phyloP scores from a whole-genome alignment of 805 yeast species.

The Candida morakotiae region DNA sequence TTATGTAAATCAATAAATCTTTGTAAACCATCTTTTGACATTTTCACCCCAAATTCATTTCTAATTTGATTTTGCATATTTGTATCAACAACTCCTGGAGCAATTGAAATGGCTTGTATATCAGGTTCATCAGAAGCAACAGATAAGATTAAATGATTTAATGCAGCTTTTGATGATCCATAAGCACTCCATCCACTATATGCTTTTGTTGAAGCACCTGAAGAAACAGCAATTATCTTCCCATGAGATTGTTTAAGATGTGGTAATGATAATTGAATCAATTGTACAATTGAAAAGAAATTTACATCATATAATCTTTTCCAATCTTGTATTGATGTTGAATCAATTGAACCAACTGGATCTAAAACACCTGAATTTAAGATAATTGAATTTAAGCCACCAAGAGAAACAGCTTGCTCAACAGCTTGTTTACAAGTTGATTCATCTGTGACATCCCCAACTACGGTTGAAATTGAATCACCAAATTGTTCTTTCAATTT shows the following conservation, averaged over 20 bases:
- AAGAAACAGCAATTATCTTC: slow-evolving; percentile 71
- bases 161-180: slow-evolving; percentile 87
- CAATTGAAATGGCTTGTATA: slow-evolving; percentile 65
- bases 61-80: slow-evolving; percentile 83
- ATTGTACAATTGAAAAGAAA: slow-evolving; percentile 66
- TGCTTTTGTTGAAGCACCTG: slow-evolving; percentile 75
- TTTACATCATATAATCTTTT: slow-evolving; percentile 66
- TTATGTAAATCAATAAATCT: slow-evolving; percentile 63
- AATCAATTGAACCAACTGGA: slow-evolving; percentile 60
- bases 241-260: slow-evolving; percentile 55
- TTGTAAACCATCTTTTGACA: slow-evolving; percentile 57
- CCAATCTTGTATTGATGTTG: slow-evolving; percentile 57
- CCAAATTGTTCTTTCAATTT: slow-evolving; percentile 44
- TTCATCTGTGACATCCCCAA: slow-evolving; percentile 58
- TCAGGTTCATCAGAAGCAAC: slow-evolving; percentile 63
- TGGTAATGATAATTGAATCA: slow-evolving; percentile 56
- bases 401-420: slow-evolving; percentile 45
- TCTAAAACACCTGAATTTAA: slow-evolving; percentile 83
- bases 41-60: slow-evolving; percentile 50
- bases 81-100: slow-evolving; percentile 95
- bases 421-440: slow-evolving; percentile 36
- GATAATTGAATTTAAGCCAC: slow-evolving; percentile 58
- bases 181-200: slow-evolving; percentile 84
- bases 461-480: slow-evolving; percentile 41
- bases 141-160: slow-evolving; percentile 69